Conservation (phyloP, 345 rosid species). For the Salix caprea region DNA sequence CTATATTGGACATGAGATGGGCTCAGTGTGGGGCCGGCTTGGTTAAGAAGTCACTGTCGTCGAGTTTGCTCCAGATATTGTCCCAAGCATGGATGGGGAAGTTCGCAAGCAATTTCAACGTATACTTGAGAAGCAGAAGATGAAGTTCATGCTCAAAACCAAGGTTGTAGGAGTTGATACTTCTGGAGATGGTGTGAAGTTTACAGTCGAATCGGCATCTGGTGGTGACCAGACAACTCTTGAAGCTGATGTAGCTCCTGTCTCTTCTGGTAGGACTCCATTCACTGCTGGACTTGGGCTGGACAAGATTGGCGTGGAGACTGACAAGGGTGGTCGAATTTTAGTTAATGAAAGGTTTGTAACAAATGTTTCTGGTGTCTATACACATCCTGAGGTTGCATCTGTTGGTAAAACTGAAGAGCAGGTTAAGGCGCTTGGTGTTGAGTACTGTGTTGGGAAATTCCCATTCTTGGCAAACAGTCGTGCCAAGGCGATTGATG, state of each 20-base stretch:
- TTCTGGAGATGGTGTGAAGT: conserved; percentile 69
- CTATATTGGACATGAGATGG: conserved; percentile 98
- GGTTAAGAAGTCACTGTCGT: conserved; percentile 98
- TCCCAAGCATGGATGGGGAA: conserved; percentile 95
- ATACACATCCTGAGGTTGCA: conserved; percentile 98
- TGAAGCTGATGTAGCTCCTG: conserved; percentile 95
- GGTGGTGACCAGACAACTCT: conserved; percentile 82
- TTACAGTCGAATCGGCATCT: conserved; percentile 81
- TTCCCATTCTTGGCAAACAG: conserved; percentile 98
- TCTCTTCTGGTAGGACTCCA: conserved; percentile 89
- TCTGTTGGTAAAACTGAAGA: conserved; percentile 97
- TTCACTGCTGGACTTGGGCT: conserved; percentile 88
- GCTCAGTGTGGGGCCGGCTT: conserved; percentile 89
- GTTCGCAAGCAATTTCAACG: conserved; percentile 95
- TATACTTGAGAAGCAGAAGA: conserved; percentile 86
- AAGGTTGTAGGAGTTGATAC: conserved; percentile 87
- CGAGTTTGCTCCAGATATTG: conserved; percentile 90
- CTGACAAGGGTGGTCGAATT: conserved; percentile 78
- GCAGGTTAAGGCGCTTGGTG: conserved; percentile 80
- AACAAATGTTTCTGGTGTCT: conserved; percentile 81
- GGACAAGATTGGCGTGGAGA: conserved; percentile 88
- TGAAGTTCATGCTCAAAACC: conserved; percentile 97
- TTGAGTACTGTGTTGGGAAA: conserved; percentile 77
- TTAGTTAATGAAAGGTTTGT: conserved; percentile 72
- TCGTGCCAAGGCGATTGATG: conserved; percentile 96